A percentile compares a stretch with the other conserved stretches of the same genome.
Conservation (phyloP, 768 basidiomycete genomes). For the Mycena floridula region DNA sequence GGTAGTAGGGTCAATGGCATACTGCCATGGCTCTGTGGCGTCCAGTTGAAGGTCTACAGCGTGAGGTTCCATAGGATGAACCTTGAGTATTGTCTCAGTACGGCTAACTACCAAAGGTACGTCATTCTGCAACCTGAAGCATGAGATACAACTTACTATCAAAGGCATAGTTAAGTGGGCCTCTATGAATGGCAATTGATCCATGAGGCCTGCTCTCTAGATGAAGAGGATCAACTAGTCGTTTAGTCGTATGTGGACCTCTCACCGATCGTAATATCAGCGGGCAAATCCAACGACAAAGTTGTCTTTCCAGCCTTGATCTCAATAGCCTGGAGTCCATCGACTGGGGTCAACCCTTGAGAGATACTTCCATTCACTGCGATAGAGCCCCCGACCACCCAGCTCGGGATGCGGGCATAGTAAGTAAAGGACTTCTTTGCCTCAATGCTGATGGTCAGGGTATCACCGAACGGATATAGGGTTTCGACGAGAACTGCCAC, state of each 20-base stretch:
- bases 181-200: constrained; percentile 47
- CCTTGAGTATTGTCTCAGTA: constrained; percentile 27
- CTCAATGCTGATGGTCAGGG: constrained; percentile 36
- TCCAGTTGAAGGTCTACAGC: constrained; percentile 47
- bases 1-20: constrained; percentile 45
- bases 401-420: constrained; percentile 44
- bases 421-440: constrained; percentile 38
- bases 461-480: constrained; percentile 45
- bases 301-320: constrained; percentile 36
- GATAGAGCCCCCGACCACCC: constrained; percentile 40
- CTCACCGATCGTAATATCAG: constrained; percentile 39
- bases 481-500: constrained; percentile 41
- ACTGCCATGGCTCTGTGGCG: constrained; percentile 42
- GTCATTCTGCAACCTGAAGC: constrained; percentile 25
- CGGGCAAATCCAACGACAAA: constrained; percentile 38
- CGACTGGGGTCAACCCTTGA: constrained; percentile 29
- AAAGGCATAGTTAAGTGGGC: constrained; percentile 48
- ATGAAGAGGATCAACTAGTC: too few relatives aligned
- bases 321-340: constrained; percentile 37
- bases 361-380: constrained; percentile 27
- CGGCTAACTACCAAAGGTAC: constrained; percentile 23
- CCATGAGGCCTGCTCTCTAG: constrained; percentile 47
- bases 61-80: constrained; percentile 34
- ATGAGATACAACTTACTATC: constrained; percentile 38
- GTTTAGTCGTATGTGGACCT: neutral